phyloP scores from a whole-genome alignment of 352 stramenopile species.

The Phytophthora citrophthora region DNA sequence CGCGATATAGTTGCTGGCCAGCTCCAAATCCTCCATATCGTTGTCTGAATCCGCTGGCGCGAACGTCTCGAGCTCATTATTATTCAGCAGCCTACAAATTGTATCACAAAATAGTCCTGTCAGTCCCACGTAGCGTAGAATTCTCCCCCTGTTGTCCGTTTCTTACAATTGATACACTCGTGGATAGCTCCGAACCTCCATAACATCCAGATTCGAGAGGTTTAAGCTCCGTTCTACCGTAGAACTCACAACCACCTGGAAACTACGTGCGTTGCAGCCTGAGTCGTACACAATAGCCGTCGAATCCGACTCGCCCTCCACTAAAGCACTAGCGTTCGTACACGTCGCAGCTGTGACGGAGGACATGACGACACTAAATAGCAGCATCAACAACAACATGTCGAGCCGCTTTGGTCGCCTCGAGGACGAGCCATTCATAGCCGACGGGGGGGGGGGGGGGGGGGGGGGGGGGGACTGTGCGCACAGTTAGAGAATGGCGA shows the following conservation, averaged over 20 bases:
- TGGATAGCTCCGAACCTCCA: slow-evolving; percentile 52
- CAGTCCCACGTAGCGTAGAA: not conserved
- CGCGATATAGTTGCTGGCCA: slow-evolving; percentile 51
- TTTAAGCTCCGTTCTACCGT: slow-evolving; percentile 56
- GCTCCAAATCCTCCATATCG: slow-evolving; percentile 62
- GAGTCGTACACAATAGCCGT: slow-evolving; percentile 64
- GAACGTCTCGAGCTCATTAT: slow-evolving; percentile 69
- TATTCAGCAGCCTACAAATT: slow-evolving; percentile 41
- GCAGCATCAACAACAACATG: slow-evolving; percentile 13
- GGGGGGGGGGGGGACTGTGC: slow-evolving; percentile 1
- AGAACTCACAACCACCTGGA: slow-evolving; percentile 44
- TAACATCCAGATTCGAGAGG: slow-evolving; percentile 68
- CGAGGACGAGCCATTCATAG: slow-evolving; percentile 31
- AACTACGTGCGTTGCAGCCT: slow-evolving; percentile 46
- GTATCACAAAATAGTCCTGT: not conserved
- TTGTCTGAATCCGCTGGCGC: slow-evolving; percentile 43
- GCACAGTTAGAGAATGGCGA: slow-evolving; percentile 25
- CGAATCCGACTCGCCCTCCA: slow-evolving; percentile 37
- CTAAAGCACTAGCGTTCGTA: slow-evolving; percentile 48
- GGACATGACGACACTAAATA: slow-evolving; percentile 6
- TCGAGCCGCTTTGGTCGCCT: slow-evolving; percentile 18
- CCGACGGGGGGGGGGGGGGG: not conserved
- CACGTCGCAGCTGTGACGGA: slow-evolving; percentile 28
- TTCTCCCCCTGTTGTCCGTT: not conserved
- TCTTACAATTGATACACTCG: slow-evolving; percentile 58